Evolutionary conservation across 352 stramenopile genomes (phyloP).

Genomic region (Phytophthora sp.): DNA sequence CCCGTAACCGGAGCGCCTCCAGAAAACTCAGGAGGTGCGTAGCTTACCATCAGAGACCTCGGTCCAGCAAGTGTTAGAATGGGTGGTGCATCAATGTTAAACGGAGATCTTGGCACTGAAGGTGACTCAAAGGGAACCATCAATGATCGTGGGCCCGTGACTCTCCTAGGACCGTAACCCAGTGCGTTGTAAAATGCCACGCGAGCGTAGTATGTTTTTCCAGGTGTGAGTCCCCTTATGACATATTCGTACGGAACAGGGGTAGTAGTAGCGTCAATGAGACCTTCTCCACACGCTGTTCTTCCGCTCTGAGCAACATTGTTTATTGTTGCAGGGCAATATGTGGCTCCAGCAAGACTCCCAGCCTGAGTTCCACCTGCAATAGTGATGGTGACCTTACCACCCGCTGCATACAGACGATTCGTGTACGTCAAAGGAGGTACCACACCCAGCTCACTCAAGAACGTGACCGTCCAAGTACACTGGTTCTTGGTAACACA

Average conservation of each 20-base stretch:
- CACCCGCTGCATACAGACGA: conserved; percentile 47
- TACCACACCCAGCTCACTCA: conserved; percentile 64
- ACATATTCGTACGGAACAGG: conserved; percentile 53
- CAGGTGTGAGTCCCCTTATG: conserved; percentile 63
- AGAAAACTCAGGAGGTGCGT: conserved; percentile 79
- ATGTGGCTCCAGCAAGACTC: conserved; percentile 44
- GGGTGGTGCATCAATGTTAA: conserved; percentile 58
- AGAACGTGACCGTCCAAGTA: conserved; percentile 82
- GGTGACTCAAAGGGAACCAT: conserved; percentile 73
- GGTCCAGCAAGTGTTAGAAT: conserved; percentile 72
- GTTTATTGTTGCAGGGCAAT: conserved; percentile 52
- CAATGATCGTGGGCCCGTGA: conserved; percentile 60
- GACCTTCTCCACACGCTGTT: conserved; percentile 39
- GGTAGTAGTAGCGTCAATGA: conserved; percentile 15
- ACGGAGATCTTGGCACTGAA: conserved; percentile 58
- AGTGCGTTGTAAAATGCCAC: conserved; percentile 74
- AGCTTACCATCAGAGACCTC: conserved; percentile 82
- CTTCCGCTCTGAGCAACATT: conserved; percentile 34
- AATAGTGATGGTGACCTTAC: conserved; percentile 46
- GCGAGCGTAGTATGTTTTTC: conserved; percentile 69
- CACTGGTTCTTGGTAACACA: conserved; percentile 65
- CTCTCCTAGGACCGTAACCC: conserved; percentile 62
- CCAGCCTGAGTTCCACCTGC: conserved; percentile 35
- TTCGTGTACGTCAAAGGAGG: conserved; percentile 59
- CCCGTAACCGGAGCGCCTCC: conserved; percentile 88